These are phyloP conservation scores for Amanita fuliginea DNA, from an alignment of 768 basidiomycete genomes.

Conservation along the genomic window DNA sequence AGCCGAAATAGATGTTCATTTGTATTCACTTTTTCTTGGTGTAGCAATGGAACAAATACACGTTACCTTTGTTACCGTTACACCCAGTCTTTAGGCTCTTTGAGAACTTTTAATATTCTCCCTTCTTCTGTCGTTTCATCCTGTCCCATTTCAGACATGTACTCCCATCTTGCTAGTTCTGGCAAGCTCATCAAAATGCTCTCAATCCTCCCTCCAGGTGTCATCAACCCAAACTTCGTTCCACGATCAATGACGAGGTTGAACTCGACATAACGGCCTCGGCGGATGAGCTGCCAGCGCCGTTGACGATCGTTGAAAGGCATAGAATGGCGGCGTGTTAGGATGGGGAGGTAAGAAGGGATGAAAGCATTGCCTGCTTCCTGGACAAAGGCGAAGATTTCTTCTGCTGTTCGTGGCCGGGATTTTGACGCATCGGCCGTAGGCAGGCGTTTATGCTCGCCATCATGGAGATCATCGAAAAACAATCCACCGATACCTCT, in stretches of 20 bases:
- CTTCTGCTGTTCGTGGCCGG: conserved; percentile 48
- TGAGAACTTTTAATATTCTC: conserved; percentile 48
- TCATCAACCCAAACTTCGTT: conserved; percentile 78
- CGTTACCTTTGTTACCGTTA: not conserved
- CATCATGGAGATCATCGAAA: conserved; percentile 78
- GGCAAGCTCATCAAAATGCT: conserved; percentile 88
- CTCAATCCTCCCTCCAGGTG: conserved; percentile 80
- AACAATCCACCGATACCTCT: too few relatives aligned
- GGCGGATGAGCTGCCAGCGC: conserved; percentile 86
- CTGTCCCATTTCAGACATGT: conserved; percentile 64
- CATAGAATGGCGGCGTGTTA: conserved; percentile 42
- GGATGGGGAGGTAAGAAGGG: conserved; percentile 85
- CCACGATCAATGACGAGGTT: conserved; percentile 82
- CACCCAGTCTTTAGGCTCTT: conserved; percentile 54
- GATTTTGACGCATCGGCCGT: conserved; percentile 12
- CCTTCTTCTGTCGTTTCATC: conserved; percentile 55
- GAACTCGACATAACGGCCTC: conserved; percentile 94
- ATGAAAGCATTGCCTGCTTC: conserved; percentile 72
- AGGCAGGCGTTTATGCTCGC: conserved; percentile 52
- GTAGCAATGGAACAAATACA: too few relatives aligned
- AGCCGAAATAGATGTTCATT: too few relatives aligned
- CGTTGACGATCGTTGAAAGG: conserved; percentile 57
- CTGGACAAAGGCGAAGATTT: conserved; percentile 70
- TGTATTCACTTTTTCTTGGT: too few relatives aligned
- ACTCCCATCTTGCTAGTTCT: conserved; percentile 84